Evolutionary conservation across 139 green algal species (phyloP).

Genomic region (Trebouxia sp.): DNA sequence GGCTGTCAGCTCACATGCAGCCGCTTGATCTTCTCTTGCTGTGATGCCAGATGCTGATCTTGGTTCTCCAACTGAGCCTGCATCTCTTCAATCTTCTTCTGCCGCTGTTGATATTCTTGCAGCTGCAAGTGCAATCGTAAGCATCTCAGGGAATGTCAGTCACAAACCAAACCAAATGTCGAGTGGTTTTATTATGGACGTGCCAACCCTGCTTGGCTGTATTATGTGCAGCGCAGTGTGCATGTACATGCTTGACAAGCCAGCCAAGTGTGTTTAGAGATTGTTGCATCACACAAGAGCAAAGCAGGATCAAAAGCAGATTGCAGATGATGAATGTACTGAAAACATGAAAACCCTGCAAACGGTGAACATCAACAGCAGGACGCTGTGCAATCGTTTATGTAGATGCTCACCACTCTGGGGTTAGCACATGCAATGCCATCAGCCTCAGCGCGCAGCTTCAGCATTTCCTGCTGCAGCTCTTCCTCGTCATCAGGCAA

Average conservation of each 20-base stretch:
- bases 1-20: neutral
- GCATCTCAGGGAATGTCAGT: too few relatives aligned
- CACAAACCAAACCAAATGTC: too few relatives aligned
- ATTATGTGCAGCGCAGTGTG: too few relatives aligned
- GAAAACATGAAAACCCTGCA: too few relatives aligned
- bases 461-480: conserved; percentile 28
- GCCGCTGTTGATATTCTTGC: conserved; percentile 18
- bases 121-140: neutral
- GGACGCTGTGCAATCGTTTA: too few relatives aligned
- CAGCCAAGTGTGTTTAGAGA: too few relatives aligned
- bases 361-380: too few relatives aligned
- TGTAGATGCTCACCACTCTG: conserved; percentile 57
- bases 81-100: conserved; percentile 37
- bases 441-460: conserved; percentile 48
- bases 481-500: conserved; percentile 27
- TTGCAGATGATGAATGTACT: too few relatives aligned
- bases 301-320: neutral
- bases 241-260: too few relatives aligned
- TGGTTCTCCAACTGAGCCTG: conserved; percentile 20
- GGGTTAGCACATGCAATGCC: conserved; percentile 76
- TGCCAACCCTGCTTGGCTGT: too few relatives aligned
- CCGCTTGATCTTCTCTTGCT: conserved; percentile 9
- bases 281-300: neutral
- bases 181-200: too few relatives aligned
- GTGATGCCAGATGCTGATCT: conserved; percentile 2